Conservation (phyloP, 2,329 filamentous ascomycete species). For the Dactylella cylindrospora region DNA sequence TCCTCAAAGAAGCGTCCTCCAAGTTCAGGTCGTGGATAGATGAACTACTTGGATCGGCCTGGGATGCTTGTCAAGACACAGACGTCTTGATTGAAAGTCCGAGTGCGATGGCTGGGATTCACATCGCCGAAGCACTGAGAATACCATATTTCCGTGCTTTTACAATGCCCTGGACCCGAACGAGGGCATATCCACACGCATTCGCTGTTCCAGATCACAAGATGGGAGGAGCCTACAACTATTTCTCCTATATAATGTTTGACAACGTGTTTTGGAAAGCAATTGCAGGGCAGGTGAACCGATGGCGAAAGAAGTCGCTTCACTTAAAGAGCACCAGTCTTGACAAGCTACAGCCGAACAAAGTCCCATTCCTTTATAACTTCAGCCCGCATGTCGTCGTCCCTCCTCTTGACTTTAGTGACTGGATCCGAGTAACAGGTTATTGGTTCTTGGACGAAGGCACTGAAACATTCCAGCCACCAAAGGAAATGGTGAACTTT, state of each 20-base stretch:
- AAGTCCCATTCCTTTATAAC: constrained; percentile 98
- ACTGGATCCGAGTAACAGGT: constrained; percentile 95
- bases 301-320: constrained; percentile 81
- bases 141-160: constrained; percentile 98
- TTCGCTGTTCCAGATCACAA: constrained; percentile 91
- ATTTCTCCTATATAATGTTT: constrained; percentile 92
- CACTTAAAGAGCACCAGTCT: constrained; percentile 76
- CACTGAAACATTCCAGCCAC: constrained; percentile 66
- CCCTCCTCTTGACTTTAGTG: constrained; percentile 89
- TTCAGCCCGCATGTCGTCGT: constrained; percentile 93
- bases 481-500: constrained; percentile 73
- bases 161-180: constrained; percentile 98
- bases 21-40: constrained; percentile 74
- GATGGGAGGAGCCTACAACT: constrained; percentile 93
- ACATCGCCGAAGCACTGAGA: constrained; percentile 87
- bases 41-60: constrained; percentile 77
- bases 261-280: constrained; percentile 97
- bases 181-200: constrained; percentile 91
- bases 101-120: constrained; percentile 94
- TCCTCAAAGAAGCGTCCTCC: constrained; percentile 79
- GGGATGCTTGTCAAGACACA: constrained; percentile 77
- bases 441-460: constrained; percentile 96
- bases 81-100: constrained; percentile 94
- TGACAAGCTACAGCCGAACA: constrained; percentile 91
- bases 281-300: constrained; percentile 85